phyloP scores from a whole-genome alignment of 208 protist species.

The Porcisia deanei region DNA sequence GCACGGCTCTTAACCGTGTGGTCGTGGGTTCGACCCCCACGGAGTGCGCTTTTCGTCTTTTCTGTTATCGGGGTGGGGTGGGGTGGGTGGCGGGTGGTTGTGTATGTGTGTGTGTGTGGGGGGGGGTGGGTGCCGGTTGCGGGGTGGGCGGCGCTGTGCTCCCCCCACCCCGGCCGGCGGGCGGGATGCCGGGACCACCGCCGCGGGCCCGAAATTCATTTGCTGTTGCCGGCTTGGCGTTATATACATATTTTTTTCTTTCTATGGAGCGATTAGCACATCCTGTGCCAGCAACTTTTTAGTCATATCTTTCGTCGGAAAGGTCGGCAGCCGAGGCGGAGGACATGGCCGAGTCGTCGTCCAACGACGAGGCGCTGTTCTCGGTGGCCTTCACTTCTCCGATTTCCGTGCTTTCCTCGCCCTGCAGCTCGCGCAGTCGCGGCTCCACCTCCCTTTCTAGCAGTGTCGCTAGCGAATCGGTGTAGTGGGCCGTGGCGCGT shows the following conservation, averaged over 20 bases:
- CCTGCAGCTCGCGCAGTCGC: slow-evolving; percentile 34
- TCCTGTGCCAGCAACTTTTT: too few species aligned
- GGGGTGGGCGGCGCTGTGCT: too few species aligned
- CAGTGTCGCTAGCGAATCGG: slow-evolving; percentile 33
- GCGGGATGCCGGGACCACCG: too few species aligned
- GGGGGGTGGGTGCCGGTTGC: too few species aligned
- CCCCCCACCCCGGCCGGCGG: too few species aligned
- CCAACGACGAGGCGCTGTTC: background rate
- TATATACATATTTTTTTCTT: background rate
- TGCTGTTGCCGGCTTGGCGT: too few species aligned
- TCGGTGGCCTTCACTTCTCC: background rate
- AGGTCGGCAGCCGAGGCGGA: slow-evolving; percentile 18
- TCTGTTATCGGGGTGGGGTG: too few species aligned
- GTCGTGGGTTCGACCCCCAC: slow-evolving; percentile 97
- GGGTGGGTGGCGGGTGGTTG: too few species aligned
- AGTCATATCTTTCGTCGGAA: background rate
- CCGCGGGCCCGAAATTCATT: too few species aligned
- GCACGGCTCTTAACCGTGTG: slow-evolving; percentile 97
- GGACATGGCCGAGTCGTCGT: slow-evolving; percentile 24
- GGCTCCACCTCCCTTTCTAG: slow-evolving; percentile 55
- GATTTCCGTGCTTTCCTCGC: background rate
- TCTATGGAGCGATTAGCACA: background rate
- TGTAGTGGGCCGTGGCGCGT: slow-evolving; percentile 33
- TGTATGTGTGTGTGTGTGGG: too few species aligned
- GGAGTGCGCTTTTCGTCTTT: slow-evolving; percentile 51